Evolutionary conservation across 177 flowering plant species (phyloP).

Genomic region (Telopea speciosissima): DNA sequence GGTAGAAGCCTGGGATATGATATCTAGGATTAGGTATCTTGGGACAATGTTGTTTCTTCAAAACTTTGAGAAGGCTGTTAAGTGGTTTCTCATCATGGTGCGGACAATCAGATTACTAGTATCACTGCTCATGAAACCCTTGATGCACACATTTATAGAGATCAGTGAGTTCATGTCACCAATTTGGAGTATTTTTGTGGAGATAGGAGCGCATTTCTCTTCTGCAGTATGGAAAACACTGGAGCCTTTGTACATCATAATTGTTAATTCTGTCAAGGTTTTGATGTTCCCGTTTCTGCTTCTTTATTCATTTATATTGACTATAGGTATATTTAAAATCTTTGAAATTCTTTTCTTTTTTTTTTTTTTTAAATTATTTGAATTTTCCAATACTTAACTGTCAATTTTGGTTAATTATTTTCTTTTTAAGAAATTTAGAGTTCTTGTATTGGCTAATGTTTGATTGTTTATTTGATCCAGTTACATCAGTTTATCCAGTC

Average conservation of each 20-base stretch:
- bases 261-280: conserved; percentile 34
- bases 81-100: conserved; percentile 51
- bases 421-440: too few species aligned
- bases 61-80: conserved; percentile 73
- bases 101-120: conserved; percentile 52
- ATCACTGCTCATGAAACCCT: conserved; percentile 50
- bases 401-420: too few species aligned
- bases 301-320: conserved; percentile 43
- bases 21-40: conserved; percentile 74
- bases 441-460: too few species aligned
- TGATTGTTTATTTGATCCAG: too few species aligned
- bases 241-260: conserved; percentile 35
- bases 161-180: conserved; percentile 47
- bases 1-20: conserved; percentile 95
- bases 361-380: too few species aligned
- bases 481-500: conserved; percentile 12
- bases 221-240: conserved; percentile 40
- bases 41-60: conserved; percentile 93
- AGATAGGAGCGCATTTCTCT: conserved; percentile 32
- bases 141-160: conserved; percentile 51
- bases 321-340: conserved; percentile 34
- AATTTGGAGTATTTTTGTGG: conserved; percentile 37
- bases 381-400: too few species aligned
- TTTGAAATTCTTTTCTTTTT: too few species aligned
- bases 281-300: conserved; percentile 56